Conservation (phyloP, 495 filamentous ascomycete genomes). For the Xylaria flabelliformis region DNA sequence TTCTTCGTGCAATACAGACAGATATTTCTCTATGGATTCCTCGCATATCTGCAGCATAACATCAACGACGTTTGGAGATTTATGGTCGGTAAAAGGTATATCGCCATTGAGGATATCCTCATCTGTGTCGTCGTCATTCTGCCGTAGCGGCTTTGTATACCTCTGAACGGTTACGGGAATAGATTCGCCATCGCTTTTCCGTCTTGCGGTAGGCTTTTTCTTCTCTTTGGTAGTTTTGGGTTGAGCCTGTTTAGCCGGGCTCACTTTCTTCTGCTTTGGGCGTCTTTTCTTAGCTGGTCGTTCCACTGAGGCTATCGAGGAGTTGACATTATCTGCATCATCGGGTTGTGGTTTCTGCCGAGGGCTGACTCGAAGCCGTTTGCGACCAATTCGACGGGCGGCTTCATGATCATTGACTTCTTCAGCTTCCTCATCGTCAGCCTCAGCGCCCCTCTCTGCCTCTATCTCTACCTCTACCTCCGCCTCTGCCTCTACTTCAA, state of each 20-base stretch:
- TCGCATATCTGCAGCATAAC: slow-evolving; percentile 73
- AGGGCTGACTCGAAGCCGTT: slow-evolving; percentile 44
- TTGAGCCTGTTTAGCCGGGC: slow-evolving; percentile 48
- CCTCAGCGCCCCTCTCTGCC: slow-evolving; percentile 30
- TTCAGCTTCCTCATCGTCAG: slow-evolving; percentile 33
- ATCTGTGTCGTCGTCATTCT: slow-evolving; percentile 40
- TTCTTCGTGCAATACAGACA: slow-evolving; percentile 53
- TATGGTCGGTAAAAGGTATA: slow-evolving; percentile 61
- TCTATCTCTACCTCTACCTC: slow-evolving; percentile 30
- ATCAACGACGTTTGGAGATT: slow-evolving; percentile 72
- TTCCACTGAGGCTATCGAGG: slow-evolving; percentile 30
- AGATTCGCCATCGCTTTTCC: slow-evolving; percentile 39
- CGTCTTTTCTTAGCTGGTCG: slow-evolving; percentile 45
- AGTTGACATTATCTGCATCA: slow-evolving; percentile 18
- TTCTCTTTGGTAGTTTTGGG: slow-evolving; percentile 35
- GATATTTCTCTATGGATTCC: slow-evolving; percentile 64
- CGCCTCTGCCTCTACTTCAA: slow-evolving; percentile 22
- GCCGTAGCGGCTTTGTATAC: slow-evolving; percentile 46
- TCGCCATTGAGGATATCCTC: slow-evolving; percentile 54
- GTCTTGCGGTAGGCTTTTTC: slow-evolving; percentile 31
- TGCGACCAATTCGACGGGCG: slow-evolving; percentile 44
- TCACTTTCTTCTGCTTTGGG: slow-evolving; percentile 37
- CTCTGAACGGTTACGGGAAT: slow-evolving; percentile 56
- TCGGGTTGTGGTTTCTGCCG: slow-evolving; percentile 10
- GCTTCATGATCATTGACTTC: slow-evolving; percentile 46